Conservation (phyloP, 306 rosid species). For the Cicer arietinum region DNA sequence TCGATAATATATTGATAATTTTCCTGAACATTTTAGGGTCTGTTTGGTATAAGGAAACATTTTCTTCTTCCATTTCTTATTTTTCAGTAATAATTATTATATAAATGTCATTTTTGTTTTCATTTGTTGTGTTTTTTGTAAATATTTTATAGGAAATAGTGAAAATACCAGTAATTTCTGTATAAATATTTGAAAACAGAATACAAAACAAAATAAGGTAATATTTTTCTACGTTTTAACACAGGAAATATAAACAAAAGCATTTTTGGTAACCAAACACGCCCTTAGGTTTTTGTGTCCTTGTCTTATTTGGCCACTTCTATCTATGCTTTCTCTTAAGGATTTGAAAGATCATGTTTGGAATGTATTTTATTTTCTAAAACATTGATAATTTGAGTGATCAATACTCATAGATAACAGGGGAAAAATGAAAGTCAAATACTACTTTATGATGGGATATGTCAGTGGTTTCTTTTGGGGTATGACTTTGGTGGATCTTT, state of each 20-base stretch:
- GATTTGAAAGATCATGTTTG: constrained; percentile 31
- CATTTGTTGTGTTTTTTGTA: not conserved
- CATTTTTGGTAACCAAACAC: not conserved
- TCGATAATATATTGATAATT: constrained; percentile 31
- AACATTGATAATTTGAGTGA: constrained; percentile 20
- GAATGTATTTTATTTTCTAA: not conserved
- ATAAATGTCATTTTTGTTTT: not conserved
- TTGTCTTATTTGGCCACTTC: constrained; percentile 24
- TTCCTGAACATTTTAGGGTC: not conserved
- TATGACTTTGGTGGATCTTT: constrained; percentile 24
- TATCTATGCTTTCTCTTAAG: not conserved
- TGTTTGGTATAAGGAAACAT: not conserved
- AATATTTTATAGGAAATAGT: not conserved
- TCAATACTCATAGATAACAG: not conserved
- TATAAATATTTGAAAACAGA: constrained; percentile 12
- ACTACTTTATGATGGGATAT: constrained; percentile 5
- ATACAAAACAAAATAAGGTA: not conserved
- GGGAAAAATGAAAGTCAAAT: constrained; percentile 28
- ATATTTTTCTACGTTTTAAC: not conserved
- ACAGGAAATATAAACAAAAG: not conserved
- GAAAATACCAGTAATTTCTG: not conserved
- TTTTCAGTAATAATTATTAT: not conserved
- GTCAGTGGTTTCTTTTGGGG: constrained; percentile 21
- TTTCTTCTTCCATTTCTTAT: not conserved
- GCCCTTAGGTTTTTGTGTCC: not conserved